Base-by-base conservation (phyloP, 495 filamentous ascomycete genomes). In the Penicillium lagena region DNA sequence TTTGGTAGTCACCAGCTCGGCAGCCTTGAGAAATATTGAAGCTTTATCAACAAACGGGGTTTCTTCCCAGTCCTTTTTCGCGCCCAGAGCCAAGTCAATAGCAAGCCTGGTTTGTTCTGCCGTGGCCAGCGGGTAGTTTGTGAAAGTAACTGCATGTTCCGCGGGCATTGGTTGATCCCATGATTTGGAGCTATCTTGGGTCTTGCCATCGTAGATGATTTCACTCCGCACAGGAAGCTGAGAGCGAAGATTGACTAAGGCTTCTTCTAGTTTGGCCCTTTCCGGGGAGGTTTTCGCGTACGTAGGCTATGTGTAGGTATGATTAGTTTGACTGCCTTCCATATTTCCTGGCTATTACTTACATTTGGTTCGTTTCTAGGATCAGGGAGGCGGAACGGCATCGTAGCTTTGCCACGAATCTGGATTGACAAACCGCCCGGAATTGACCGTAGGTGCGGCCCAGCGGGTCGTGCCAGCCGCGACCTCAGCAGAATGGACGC, bases 21-120 rank as follows among this genome's bases (percentile, higher is more conserved):
- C 91, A 2, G 91, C 93, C 66, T 95, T 94, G 13, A 96, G 76
- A 69, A 96, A 97, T 49, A 97, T 75, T 14, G 91, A 84, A 7
- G 91, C 93, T 40, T 91, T 76, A 67, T 96, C 90, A 29, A 83
- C 78, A 54, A 96, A 96, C 6, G 89, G 86, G 7, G 90, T 74
- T 7, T 78, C 72, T 54, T 90, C 85, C 91, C 93, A 97, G 43
- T 74, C 65, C 27, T 77, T 67, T 68, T 95, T 95, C 1, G 90
- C 93, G 7, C 77, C 73, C 12, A 97, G 75, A 0, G 91, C 93
- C 32, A 83, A 72, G 9, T 85, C 76, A 53, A 97, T 95, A 13
- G 90, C 89, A 8, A 66, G 60, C 7, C 67, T 70, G 49, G 93
- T 81, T 44, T 94, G 77, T 29, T 79, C 72, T n/a, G 80, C 64